Percentiles rank a stretch among this genome's conserved stretches.
Evolutionary conservation across 202 grass and related monocot genomes (phyloP).

Genomic region (Setaria viridis): DNA sequence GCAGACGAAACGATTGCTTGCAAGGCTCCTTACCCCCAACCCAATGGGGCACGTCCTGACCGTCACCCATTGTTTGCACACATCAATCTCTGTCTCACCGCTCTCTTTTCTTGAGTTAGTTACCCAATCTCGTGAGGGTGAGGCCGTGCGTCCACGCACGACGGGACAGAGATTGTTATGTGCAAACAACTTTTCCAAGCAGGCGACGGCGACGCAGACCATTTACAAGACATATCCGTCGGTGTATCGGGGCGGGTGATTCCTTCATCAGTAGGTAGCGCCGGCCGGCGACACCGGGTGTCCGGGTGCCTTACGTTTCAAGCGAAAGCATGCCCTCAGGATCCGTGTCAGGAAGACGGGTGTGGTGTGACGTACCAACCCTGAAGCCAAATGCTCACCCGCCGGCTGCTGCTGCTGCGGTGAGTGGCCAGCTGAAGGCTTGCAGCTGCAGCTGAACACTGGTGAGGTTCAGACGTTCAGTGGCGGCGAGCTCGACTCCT

Average conservation of each 20-base stretch:
- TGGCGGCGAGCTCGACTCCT: conserved; percentile 5
- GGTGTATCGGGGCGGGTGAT: no score
- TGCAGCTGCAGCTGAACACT: not conserved
- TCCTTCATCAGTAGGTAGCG: not conserved
- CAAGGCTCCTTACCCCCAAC: conserved; percentile 37
- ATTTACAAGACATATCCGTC: not conserved
- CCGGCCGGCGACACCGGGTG: not conserved
- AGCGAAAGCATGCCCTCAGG: conserved; percentile 44
- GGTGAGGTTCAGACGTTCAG: not conserved
- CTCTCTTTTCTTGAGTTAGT: not conserved
- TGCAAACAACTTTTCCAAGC: conserved; percentile 38
- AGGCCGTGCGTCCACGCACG: not conserved
- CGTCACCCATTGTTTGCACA: not conserved
- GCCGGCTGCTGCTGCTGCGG: conserved; percentile 2
- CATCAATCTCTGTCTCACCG: not conserved
- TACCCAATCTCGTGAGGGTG: conserved; percentile 29
- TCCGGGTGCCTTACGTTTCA: conserved; percentile 48
- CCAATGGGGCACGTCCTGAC: not conserved
- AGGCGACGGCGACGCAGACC: not conserved
- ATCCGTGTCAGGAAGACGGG: not conserved
- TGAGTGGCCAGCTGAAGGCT: not conserved
- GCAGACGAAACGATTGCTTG: conserved; percentile 51
- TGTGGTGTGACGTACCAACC: not conserved
- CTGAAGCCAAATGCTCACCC: conserved; percentile 45
- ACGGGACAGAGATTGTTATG: conserved; percentile 27